These are phyloP conservation scores for Ophiostoma novo-ulmi DNA, from an alignment of 2,329 filamentous ascomycete genomes.

Conservation along the genomic window DNA sequence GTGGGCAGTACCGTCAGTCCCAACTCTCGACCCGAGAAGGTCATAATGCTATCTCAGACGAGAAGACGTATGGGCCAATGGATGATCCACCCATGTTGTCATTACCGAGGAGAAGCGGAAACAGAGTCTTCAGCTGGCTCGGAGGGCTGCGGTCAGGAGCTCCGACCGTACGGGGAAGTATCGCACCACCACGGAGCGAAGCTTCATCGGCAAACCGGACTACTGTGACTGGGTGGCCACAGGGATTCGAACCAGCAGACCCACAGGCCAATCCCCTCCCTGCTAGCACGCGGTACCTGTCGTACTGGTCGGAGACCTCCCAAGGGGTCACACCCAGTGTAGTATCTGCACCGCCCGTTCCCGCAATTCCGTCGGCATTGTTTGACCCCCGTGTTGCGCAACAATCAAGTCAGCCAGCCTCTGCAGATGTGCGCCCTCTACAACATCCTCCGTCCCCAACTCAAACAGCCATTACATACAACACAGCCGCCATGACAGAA, in stretches of 20 bases:
- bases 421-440: neutral
- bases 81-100: neutral
- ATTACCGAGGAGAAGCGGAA: neutral
- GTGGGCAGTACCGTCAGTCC: neutral
- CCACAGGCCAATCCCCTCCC: neutral
- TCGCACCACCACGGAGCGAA: constrained; percentile 1
- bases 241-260: constrained; percentile 6
- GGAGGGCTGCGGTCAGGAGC: constrained; percentile 1
- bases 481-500: neutral
- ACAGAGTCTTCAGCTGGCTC: constrained; percentile 11
- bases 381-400: neutral
- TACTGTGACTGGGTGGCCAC: neutral
- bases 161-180: constrained; percentile 4
- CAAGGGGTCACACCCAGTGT: neutral
- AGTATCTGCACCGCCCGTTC: neutral
- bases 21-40: neutral
- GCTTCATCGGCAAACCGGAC: neutral
- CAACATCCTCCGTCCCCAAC: neutral
- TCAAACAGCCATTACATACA: neutral
- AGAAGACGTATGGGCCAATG: neutral
- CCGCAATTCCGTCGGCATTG: neutral
- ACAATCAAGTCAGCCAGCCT: neutral
- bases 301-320: constrained; percentile 7
- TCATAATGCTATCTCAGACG: neutral
- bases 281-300: neutral